Evolutionary conservation across 441 rosid genomes (phyloP), one percentile per base, ranked within the genome.

Genomic region (Pelargonium citronellum): DNA sequence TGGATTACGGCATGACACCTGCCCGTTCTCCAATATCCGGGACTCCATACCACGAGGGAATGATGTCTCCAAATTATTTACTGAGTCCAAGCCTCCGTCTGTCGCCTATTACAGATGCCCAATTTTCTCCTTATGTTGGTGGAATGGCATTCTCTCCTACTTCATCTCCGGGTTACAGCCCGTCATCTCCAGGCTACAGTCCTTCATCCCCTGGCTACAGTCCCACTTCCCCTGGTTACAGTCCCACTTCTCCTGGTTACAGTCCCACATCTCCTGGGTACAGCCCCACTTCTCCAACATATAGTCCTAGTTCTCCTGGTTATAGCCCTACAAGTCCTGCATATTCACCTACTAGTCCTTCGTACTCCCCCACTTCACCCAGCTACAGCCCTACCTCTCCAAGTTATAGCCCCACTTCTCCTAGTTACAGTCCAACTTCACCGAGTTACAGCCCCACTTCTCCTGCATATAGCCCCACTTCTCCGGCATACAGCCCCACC

Each of bases 61-160:
- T 92, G 92, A 92, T 92, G 99, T 92, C 99, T 61, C 99, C 98
- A 13, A 87, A 69, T 80, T 91, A 91, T 79, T 69, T 92, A 71
- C 79, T 82, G 71, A 92, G 97, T 76, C 99, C 98, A 46, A 87
- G 75, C 79, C 83, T 86, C 66, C 93, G 93, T 27, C 80, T 87
- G 46, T 95, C 98, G 0, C 99, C 99, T 19, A 85, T 80, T 13
- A 74, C 92, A 43, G 97, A 88, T 77, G 92, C 96, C 16, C 90
- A 84, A 73, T 90, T 90, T 77, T 92, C 98, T 73, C 98, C 98
- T 22, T 92, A 86, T 72, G 96, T 89, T 67, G 86, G 91, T 57
- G 91, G 91, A 9, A 87, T 92, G 95, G 84, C 95, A 39, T 92
- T 92, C 75, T 92, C 98, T 53, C 95, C 98, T 43, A 46, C 97